phyloP scores from a whole-genome alignment of 106 monocot species.

The Dactylorhiza incarnata region DNA sequence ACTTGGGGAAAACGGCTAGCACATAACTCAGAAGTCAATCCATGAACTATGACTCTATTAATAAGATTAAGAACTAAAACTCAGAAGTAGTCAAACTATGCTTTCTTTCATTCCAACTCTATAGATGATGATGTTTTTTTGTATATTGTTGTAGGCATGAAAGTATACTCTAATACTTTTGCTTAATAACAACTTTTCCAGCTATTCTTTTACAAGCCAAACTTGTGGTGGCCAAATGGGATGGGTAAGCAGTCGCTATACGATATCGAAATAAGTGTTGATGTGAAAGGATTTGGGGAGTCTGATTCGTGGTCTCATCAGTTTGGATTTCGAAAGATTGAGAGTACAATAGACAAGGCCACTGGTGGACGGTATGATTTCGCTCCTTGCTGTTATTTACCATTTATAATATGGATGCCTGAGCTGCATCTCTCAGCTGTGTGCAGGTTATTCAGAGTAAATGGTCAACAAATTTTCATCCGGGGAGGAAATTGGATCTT shows the following conservation, averaged over 20 bases:
- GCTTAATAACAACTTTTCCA: slow-evolving; percentile 15
- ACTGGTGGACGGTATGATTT: slow-evolving; percentile 88
- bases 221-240: slow-evolving; percentile 99
- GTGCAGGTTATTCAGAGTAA: slow-evolving; percentile 85
- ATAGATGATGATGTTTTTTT: background rate
- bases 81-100: no score
- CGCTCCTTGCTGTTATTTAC: background rate
- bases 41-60: no score
- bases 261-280: slow-evolving; percentile 65
- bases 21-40: no score
- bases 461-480: slow-evolving; percentile 78
- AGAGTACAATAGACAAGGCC: slow-evolving; percentile 62
- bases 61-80: no score
- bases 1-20: no score
- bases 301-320: slow-evolving; percentile 86
- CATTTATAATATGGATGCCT: slow-evolving; percentile 1
- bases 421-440: slow-evolving; percentile 5
- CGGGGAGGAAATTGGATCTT: slow-evolving; percentile 98
- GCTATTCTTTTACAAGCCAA: slow-evolving; percentile 97
- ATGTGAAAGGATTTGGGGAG: slow-evolving; percentile 87
- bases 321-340: slow-evolving; percentile 95
- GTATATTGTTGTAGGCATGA: background rate
- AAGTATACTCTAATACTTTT: background rate
- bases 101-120: background rate
- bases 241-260: slow-evolving; percentile 95